Evolutionary conservation across 2,329 filamentous ascomycete genomes (phyloP), one percentile per base, ranked within the genome.

Genomic region (Hypoxylon sp.): DNA sequence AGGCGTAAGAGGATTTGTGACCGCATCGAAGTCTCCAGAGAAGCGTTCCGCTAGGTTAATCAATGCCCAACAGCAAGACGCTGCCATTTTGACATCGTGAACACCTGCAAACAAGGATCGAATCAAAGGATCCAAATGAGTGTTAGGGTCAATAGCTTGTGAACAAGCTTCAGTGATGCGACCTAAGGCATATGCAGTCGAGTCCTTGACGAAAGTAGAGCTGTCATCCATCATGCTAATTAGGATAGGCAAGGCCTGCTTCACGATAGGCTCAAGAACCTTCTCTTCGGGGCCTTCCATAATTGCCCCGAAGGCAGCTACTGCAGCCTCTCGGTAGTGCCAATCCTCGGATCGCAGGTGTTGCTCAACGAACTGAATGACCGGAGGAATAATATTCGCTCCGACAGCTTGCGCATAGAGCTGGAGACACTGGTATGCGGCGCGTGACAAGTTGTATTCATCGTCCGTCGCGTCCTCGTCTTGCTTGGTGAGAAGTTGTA

Each of bases 41-140:
- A 98, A 99, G 68, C 94, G 91, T 79, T 99, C 96, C 10, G 96
- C 95, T 78, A 99, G 84, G 82, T 98, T 99, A 93, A 99, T 98
- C 73, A 99, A 84, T 32, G 96, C 94, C 96, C 97, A 98, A 84
- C 96, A 99, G 89, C 96, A 98, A 30, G 96, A 99, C 60, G 93
- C 90, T 32, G 95, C 96, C 90, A 99, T 99, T 88, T 97, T 98
- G 66, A 94, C 91, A 79, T 92, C 96, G 82, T 92, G 89, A 65
- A 99, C 87, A 55, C 95, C 96, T 73, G 90, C 89, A 84, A 99
- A 99, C 9, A 99, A 88, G 43, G 94, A 92, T 62, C 90, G 89
- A 76, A 99, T 95, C 69, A 99, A 85, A 19, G 91, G 89, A 70
- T 94, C 92, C 4, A 99, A 87, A 78, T 98, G 93, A 70, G 90